These are phyloP conservation scores for Sextonia rubra DNA, from an alignment of 164 flowering plant genomes.

Conservation along the genomic window DNA sequence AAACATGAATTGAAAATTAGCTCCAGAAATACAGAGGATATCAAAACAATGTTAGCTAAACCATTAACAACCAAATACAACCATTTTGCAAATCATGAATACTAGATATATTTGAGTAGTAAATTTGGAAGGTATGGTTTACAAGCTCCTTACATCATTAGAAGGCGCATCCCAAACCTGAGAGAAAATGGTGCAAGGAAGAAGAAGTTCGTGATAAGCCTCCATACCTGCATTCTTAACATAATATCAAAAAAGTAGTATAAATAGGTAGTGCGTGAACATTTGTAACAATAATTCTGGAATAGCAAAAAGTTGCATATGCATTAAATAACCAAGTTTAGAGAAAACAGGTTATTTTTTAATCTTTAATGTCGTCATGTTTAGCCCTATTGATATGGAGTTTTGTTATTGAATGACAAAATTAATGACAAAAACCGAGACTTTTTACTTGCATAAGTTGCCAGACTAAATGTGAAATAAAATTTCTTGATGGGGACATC, in stretches of 20 bases:
- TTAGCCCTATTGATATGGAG: too few relatives aligned
- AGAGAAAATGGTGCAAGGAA: constrained; percentile 47
- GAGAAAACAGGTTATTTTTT: too few relatives aligned
- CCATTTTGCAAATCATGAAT: background rate
- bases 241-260: background rate
- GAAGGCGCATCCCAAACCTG: constrained; percentile 36
- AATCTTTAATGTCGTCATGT: too few relatives aligned
- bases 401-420: background rate
- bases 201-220: constrained; percentile 53
- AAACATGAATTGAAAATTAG: too few relatives aligned
- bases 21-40: too few relatives aligned
- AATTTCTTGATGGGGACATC: too few relatives aligned
- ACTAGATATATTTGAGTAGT: background rate
- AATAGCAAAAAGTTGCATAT: background rate
- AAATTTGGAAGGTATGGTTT: background rate
- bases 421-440: background rate
- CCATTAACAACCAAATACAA: background rate
- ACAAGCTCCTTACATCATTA: constrained; percentile 39
- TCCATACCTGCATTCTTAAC: constrained; percentile 43
- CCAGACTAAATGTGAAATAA: background rate
- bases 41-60: background rate
- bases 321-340: background rate
- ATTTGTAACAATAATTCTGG: background rate
- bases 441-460: background rate
- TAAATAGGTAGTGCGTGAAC: background rate